Base-by-base conservation (phyloP, 495 filamentous ascomycete species). In the Daldinia concentrica region DNA sequence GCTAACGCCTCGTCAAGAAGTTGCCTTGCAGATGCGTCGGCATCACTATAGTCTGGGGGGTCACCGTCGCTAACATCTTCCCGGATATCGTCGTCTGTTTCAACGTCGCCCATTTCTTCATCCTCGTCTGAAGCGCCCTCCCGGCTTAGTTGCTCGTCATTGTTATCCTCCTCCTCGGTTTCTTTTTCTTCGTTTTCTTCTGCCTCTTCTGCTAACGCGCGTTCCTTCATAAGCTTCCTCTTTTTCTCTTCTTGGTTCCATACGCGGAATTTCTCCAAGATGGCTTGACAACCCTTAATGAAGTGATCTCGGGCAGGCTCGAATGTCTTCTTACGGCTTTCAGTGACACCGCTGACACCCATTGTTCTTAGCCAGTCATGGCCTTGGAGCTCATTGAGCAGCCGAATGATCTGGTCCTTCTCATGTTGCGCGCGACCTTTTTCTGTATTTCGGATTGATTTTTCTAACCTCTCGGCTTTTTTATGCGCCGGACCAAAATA, bases 221-320 rank as follows among this genome's bases (percentile, higher is more conserved):
- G 86, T 43, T 93, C 90, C 76, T 87, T 90, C 74, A 90, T 88
- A 6, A 86, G 77, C 74, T 92, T 93, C 72, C 91, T 82, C 32
- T 90, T 87, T 79, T 93, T 95, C 79, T 98, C 95, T 79, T 97
- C 92, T 71, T 95, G 90, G 64, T 89, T 93, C 94, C 94, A 98
- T 26, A 84, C 78, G 39, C 87, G 86, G 78, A 97, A 98, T 72
- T 98, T 98, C 60, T 92, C 90, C 7, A 98, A 81, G 48, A 98
- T 87, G 0, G 84, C 85, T 61, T 90, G 84, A 36, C 97, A 92
- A 55, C 95, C 92, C 55, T 84, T 83, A 62, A 97, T 90, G 74
- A 98, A 95, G 73, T 93, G 88, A 56, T 90, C 85, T 30, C 94
- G 87, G 63, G 96, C 94, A 37, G 91, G 90, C 76, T 97, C 94